Evolutionary conservation across 2,329 filamentous ascomycete species (phyloP), one percentile per base, ranked within the genome.

Genomic region (Colletotrichum sansevieriae): DNA sequence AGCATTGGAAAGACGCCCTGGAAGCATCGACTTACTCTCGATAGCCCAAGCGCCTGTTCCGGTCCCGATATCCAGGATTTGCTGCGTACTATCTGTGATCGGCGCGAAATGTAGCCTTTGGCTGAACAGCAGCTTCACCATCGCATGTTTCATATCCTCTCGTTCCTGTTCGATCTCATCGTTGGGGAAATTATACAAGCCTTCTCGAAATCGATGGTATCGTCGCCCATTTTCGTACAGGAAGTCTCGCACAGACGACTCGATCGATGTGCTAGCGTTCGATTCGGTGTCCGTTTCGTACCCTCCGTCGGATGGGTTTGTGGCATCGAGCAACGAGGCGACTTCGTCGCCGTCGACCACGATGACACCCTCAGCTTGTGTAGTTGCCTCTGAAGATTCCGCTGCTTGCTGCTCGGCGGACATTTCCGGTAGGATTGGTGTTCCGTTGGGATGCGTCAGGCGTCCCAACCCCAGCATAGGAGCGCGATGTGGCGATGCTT

Each of bases 31-130:
- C 79, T 73, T 73, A 82, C 80, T 85, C 71, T 88, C 86, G 62
- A 89, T 87, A 10, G 86, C 84, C 87, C 87, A 88, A 7, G 87
- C 86, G 2, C 87, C 87, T 1, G 86, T 88, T 3, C 87, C 87
- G 0, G 87, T 88, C 13, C 86, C 87, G 51, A 89, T 82, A 71
- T 89, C 87, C n/a, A 89, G 76, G 10, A 88, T 79, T 70, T 84
- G 79, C 66, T 86, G 83, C 0, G 84, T 82, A 46, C 81, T 76
- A 3, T 80, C 75, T 5, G 79, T 80, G 56, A 88, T 81, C 2
- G 86, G 85, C 3, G 86, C 84, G 73, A 85, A 86, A 73, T 84
- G 81, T n/a, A 88, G 76, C 65, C 80, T 80, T 41, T 82, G 78
- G 62, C 81, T 82, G 68, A 83, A 84, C 15, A 86, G 77, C 65